These are phyloP conservation scores for Schrenkiella parvula DNA, from an alignment of 345 rosid genomes.

Conservation along the genomic window DNA sequence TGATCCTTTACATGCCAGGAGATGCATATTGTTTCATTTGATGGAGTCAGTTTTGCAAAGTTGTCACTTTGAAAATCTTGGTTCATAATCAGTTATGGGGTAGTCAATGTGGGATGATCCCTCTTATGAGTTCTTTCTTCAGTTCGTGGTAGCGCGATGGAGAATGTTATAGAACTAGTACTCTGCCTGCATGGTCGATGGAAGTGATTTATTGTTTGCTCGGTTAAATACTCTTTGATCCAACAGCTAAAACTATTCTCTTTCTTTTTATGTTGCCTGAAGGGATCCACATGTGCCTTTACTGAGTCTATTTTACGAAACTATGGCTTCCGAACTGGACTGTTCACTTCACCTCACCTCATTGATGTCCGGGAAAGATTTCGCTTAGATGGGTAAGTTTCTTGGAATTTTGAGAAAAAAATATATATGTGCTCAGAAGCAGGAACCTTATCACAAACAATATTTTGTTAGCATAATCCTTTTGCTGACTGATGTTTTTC, in stretches of 20 bases:
- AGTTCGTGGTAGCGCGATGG: not conserved
- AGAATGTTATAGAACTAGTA: not conserved
- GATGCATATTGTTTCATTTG: not conserved
- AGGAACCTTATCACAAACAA: not conserved
- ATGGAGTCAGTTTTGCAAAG: not conserved
- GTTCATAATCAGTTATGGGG: not conserved
- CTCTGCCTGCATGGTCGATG: not conserved
- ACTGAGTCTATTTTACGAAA: slow-evolving; percentile 81
- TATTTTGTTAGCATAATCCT: not conserved
- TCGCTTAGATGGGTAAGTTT: slow-evolving; percentile 75
- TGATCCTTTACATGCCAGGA: slow-evolving; percentile 7
- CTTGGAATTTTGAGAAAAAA: not conserved
- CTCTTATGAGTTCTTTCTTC: not conserved
- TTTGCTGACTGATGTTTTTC: not conserved
- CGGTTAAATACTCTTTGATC: not conserved
- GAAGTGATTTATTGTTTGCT: not conserved
- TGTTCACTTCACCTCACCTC: slow-evolving; percentile 96
- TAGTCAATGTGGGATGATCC: not conserved
- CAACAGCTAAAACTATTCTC: not conserved
- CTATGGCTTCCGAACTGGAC: slow-evolving; percentile 89
- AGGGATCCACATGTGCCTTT: slow-evolving; percentile 97
- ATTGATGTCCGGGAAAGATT: slow-evolving; percentile 93
- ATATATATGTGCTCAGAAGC: not conserved
- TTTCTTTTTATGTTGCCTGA: not conserved
- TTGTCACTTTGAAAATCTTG: not conserved